Evolutionary conservation across 1,284 basidiomycete genomes (phyloP), one percentile per base, ranked within the genome.

Genomic region (Ustilago lituana): DNA sequence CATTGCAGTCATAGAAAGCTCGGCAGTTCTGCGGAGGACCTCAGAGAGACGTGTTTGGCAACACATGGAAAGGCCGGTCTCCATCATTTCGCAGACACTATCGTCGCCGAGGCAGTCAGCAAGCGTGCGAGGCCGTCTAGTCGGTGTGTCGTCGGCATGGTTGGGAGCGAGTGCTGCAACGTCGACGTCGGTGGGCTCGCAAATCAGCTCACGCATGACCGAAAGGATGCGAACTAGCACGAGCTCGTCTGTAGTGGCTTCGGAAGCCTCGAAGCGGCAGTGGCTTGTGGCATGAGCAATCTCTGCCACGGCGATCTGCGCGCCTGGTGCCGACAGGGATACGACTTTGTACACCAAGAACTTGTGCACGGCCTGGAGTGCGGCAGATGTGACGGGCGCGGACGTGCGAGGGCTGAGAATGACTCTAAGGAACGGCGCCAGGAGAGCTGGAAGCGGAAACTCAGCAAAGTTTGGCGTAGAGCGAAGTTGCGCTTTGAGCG

Each of bases 241-340:
- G 6, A 97, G 91, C 83, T 99, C 96, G 83, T 98, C 96, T 4
- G 64, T 66, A 11, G 64, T 68, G 15, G 93, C 91, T 78, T 97
- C 94, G 70, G 91, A 95, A 7, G 93, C 92, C 83, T 98, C 96
- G 81, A 98, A 99, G 82, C 96, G 94, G 86, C 95, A 98, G 77
- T 93, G 93, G 8, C 94, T 93, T 10, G 95, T 88, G 0, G 94
- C 90, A 57, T 88, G 90, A 78, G 94, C 95, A 54, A 97, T 86
- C 71, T 94, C 92, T 22, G 89, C 86, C 46, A 98, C 86, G 5
- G 91, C 90, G 29, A 85, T 82, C 36, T 67, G 68, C 9, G 71
- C 56, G 11, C 54, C 77, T 14, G 67, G 56, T 29, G 79, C 80
- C 5, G 75, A 82, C 7, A 86, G 82, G 27, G 84, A 85, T 44